A percentile compares a stretch with the other conserved stretches of the same genome.
Evolutionary conservation across 1,284 basidiomycete genomes (phyloP).

Genomic region (Trametes pubescens): DNA sequence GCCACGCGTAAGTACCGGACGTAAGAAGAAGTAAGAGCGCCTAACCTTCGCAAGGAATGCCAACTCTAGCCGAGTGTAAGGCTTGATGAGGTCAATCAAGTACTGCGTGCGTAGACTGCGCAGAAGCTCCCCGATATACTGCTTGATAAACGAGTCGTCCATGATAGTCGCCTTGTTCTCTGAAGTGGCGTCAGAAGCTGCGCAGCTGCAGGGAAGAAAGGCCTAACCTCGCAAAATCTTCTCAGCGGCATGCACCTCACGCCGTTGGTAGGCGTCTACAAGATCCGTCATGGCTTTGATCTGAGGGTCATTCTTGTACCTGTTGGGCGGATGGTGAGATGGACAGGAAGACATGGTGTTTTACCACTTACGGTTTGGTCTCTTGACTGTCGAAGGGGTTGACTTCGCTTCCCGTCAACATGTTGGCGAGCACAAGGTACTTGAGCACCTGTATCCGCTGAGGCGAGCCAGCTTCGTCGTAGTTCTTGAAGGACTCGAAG

Average conservation of each 20-base stretch:
- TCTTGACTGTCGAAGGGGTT: constrained; percentile 99
- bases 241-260: constrained; percentile 96
- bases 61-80: constrained; percentile 93
- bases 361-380: constrained; percentile 85
- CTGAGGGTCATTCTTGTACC: constrained; percentile 95
- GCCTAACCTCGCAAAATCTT: constrained; percentile 86
- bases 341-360: background rate
- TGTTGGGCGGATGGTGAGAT: constrained; percentile 41
- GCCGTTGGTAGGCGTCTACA: constrained; percentile 94
- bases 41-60: constrained; percentile 88
- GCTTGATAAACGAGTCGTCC: constrained; percentile 92
- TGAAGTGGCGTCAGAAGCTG: constrained; percentile 42
- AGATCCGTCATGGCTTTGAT: constrained; percentile 99
- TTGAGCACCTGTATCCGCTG: constrained; percentile 98
- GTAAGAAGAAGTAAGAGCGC: background rate
- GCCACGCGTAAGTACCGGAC: constrained; percentile 9
- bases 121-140: constrained; percentile 95
- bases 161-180: constrained; percentile 95
- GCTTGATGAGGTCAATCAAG: constrained; percentile 96
- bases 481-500: constrained; percentile 98
- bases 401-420: constrained; percentile 98
- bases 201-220: constrained; percentile 5
- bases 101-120: constrained; percentile 95
- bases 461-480: constrained; percentile 97
- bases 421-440: constrained; percentile 97